Base-by-base conservation (phyloP, 2,329 filamentous ascomycete species). In the Pseudogymnoascus sp. region DNA sequence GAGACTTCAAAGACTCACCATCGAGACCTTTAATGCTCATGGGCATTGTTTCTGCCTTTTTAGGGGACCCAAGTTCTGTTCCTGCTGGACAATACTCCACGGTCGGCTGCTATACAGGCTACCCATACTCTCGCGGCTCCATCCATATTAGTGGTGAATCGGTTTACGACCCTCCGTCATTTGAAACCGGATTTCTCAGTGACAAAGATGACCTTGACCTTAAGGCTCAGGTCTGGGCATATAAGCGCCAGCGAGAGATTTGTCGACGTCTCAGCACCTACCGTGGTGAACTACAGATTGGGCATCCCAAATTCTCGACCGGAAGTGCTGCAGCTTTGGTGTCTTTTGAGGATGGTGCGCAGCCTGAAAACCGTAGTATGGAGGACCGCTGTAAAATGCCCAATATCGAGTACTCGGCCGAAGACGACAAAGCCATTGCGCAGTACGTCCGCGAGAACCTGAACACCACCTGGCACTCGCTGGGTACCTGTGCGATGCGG, bases 221-320 rank as follows among this genome's bases (percentile, higher is more conserved):
- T 28, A 82, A 82, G 70, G 83, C 80, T 68, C 80, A 83, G 11
- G 67, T 85, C 10, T 88, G 85, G 84, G 79, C 76, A 0, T 89
- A 89, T 76, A 89, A 89, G 73, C 82, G 81, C 68, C 78, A 79
- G n/a, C 83, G 87, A 2, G 85, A 87, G 71, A 80, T 88, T 62
- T 75, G 79, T 21, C 81, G 85, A 2, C 81, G 84, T 12, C 81
- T 83, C 69, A 72, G 78, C 1, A 76, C 78, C 64, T 86, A 81
- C 73, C 68, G 77, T 63, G 77, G 83, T 69, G 77, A 82, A 68
- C 38, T 79, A 2, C 71, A 74, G 3, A 66, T 71, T 4, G 72
- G 76, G 0, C 78, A 81, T 62, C 81, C 81, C 1, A 69, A 71
- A 11, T 84, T 83, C 68, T 69, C 76, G 0, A 64, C 73, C 0